A percentile compares a stretch with the other conserved stretches of the same genome.
phyloP scores from a whole-genome alignment of 352 stramenopile genomes.

The Thraustotheca clavata region DNA sequence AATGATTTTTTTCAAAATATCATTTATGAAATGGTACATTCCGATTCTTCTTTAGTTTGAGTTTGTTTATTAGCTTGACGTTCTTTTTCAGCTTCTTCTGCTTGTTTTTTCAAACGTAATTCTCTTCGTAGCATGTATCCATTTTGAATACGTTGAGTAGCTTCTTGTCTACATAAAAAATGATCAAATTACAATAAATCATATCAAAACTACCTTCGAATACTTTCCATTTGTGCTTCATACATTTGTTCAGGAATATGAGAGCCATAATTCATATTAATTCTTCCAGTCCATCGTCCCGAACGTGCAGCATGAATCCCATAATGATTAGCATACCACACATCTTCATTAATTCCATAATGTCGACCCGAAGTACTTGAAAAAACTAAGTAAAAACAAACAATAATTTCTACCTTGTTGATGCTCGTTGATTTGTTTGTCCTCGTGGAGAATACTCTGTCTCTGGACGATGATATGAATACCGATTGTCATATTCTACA shows the following conservation, averaged over 20 bases:
- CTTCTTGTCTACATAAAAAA: constrained; percentile 22
- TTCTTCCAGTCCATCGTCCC: constrained; percentile 33
- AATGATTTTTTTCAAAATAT: neutral
- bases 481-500: constrained; percentile 13
- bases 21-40: constrained; percentile 15
- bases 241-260: constrained; percentile 63
- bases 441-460: constrained; percentile 6
- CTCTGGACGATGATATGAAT: neutral
- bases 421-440: constrained; percentile 20
- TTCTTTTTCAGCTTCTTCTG: neutral
- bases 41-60: neutral
- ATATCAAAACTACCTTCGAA: constrained; percentile 31
- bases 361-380: neutral
- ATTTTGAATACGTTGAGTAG: constrained; percentile 63
- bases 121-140: constrained; percentile 73
- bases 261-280: constrained; percentile 57
- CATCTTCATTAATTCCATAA: constrained; percentile 74
- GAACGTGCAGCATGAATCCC: constrained; percentile 32
- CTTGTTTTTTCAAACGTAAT: constrained; percentile 38
- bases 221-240: constrained; percentile 53
- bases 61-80: neutral
- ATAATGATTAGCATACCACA: constrained; percentile 81
- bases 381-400: neutral
- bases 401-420: neutral
- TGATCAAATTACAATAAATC: neutral